These are phyloP conservation scores for Umbilicus rupestris DNA, from an alignment of 164 flowering plant genomes.

Conservation along the genomic window DNA sequence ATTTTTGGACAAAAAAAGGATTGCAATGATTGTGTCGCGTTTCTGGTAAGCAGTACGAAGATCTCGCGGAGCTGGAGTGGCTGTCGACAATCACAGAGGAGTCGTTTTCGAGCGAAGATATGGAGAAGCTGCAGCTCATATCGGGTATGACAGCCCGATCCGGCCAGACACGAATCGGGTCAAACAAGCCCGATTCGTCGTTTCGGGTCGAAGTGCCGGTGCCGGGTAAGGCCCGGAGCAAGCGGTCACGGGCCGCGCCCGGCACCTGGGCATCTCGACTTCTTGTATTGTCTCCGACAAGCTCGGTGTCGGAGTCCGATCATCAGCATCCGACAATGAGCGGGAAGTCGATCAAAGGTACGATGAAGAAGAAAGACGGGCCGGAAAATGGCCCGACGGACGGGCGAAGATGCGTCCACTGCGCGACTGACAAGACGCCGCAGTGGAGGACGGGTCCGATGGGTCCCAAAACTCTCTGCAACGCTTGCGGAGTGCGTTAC, in stretches of 20 bases:
- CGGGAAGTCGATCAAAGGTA: constrained; percentile 20
- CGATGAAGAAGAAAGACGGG: constrained; percentile 17
- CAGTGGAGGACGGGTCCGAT: constrained; percentile 51
- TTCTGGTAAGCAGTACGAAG: constrained; percentile 7
- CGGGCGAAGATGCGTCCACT: constrained; percentile 35
- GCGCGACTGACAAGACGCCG: constrained; percentile 46
- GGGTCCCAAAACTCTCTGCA: constrained; percentile 46
- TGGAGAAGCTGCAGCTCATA: constrained; percentile 9
- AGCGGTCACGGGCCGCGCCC: constrained; percentile 34
- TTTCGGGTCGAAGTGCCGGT: neutral
- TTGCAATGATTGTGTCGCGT: neutral
- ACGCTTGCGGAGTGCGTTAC: constrained; percentile 45
- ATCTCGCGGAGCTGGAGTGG: constrained; percentile 60
- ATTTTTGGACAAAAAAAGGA: neutral
- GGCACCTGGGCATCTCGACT: constrained; percentile 59
- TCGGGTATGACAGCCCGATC: constrained; percentile 4
- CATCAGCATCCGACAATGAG: neutral
- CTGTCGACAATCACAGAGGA: constrained; percentile 56
- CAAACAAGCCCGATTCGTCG: neutral
- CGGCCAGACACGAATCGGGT: neutral
- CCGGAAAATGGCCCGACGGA: constrained; percentile 10
- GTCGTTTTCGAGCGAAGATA: constrained; percentile 60
- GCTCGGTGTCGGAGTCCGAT: constrained; percentile 21
- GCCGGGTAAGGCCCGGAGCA: constrained; percentile 6
- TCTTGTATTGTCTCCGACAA: constrained; percentile 22